Conservation (phyloP, 345 rosid species). For the Dimocarpus longan region DNA sequence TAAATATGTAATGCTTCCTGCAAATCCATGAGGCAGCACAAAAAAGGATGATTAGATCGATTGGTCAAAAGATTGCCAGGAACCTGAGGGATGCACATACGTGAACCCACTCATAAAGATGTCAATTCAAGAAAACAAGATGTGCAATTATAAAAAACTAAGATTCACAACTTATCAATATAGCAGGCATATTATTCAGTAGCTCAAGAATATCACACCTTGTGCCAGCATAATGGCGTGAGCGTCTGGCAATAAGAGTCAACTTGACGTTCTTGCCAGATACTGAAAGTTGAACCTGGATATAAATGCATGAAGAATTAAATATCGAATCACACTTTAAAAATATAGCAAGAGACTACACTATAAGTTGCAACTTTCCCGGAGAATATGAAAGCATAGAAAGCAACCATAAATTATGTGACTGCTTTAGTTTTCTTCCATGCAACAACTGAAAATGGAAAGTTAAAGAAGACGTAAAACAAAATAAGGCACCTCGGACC, state of each 20-base stretch:
- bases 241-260: constrained; percentile 87
- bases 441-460: neutral
- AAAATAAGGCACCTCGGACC: neutral
- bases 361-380: neutral
- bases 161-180: neutral
- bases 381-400: neutral
- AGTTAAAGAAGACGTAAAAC: neutral
- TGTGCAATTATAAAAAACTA: neutral
- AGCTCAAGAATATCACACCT: constrained; percentile 48
- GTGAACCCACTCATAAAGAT: neutral
- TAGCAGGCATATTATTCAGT: constrained; percentile 2
- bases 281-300: constrained; percentile 70
- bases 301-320: constrained; percentile 25
- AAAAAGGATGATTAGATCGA: constrained; percentile 6
- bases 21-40: neutral
- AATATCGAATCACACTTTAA: neutral
- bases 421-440: neutral
- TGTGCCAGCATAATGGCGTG: constrained; percentile 96
- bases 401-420: constrained; percentile 3
- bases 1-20: neutral
- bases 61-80: neutral
- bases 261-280: constrained; percentile 62
- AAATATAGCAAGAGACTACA: constrained; percentile 2
- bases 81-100: neutral
- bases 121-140: neutral